phyloP scores from a whole-genome alignment of 2,329 filamentous ascomycete species.

The Coniochaeta sp. region DNA sequence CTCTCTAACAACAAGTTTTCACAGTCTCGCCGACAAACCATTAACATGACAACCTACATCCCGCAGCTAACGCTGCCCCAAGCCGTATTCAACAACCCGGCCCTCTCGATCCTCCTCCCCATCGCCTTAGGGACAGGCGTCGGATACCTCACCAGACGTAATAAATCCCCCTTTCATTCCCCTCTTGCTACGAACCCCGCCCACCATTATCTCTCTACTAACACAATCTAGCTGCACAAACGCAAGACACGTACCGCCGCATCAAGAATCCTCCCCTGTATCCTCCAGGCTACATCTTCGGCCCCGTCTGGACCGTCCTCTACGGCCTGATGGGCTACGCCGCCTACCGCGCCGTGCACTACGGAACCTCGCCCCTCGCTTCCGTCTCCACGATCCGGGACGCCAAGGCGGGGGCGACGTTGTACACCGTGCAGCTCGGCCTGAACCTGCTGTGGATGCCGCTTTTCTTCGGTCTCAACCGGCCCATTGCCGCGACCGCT shows the following conservation, averaged over 20 bases:
- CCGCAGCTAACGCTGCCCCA: conserved; percentile 69
- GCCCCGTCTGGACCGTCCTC: conserved; percentile 58
- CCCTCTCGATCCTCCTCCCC: conserved; percentile 68
- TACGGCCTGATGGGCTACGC: conserved; percentile 83
- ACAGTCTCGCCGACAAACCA: not conserved
- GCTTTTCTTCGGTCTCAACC: conserved; percentile 75
- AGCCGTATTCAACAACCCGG: conserved; percentile 63
- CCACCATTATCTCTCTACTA: not conserved
- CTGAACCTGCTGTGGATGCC: conserved; percentile 90
- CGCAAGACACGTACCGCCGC: conserved; percentile 53
- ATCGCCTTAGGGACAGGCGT: conserved; percentile 65
- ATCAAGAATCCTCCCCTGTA: conserved; percentile 61
- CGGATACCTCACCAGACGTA: conserved; percentile 61
- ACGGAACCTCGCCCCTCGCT: conserved; percentile 50
- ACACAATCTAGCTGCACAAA: conserved; percentile 26
- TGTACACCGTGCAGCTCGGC: conserved; percentile 80
- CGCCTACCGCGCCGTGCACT: conserved; percentile 66
- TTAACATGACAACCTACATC: conserved; percentile 69
- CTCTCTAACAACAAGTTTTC: not conserved
- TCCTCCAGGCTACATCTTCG: conserved; percentile 55
- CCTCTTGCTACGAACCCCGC: not conserved
- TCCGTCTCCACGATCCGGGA: conserved; percentile 45
- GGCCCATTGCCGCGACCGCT: conserved; percentile 64
- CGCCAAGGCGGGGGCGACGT: conserved; percentile 61
- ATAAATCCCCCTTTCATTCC: conserved; percentile 17